Conservation (phyloP, 257 asterid species). For the Nicotiana sylvestris region DNA sequence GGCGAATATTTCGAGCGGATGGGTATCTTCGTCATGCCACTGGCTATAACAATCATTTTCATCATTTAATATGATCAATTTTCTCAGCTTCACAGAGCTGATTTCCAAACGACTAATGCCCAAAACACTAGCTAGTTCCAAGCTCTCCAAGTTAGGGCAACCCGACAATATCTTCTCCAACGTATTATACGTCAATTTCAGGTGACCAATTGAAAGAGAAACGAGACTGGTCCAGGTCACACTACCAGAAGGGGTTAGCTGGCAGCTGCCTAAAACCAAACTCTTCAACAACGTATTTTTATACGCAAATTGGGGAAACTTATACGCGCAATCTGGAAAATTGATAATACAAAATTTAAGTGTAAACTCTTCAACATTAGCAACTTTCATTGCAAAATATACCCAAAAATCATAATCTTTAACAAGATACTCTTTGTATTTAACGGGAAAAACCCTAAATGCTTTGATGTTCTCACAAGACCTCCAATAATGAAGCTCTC, state of each 20-base stretch:
- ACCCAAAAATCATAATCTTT: background rate
- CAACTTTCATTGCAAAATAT: background rate
- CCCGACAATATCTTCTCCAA: background rate
- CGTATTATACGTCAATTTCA: background rate
- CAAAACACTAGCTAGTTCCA: background rate
- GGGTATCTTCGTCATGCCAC: background rate
- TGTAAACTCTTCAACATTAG: background rate
- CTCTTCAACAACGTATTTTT: background rate
- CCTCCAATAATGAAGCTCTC: background rate
- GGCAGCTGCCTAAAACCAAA: background rate
- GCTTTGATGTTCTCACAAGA: background rate
- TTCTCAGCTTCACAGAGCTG: background rate
- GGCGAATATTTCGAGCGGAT: background rate
- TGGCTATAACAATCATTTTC: background rate
- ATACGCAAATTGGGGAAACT: background rate
- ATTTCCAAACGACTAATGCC: background rate
- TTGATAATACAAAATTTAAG: background rate
- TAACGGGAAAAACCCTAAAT: background rate
- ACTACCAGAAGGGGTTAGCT: background rate
- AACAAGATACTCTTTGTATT: background rate
- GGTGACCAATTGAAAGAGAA: background rate
- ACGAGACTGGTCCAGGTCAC: background rate
- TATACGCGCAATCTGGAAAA: background rate
- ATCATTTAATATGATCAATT: background rate
- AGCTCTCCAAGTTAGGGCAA: background rate